Evolutionary conservation across 2,329 filamentous ascomycete species (phyloP), one percentile per base, ranked within the genome.

Genomic region (Clonostachys solani): DNA sequence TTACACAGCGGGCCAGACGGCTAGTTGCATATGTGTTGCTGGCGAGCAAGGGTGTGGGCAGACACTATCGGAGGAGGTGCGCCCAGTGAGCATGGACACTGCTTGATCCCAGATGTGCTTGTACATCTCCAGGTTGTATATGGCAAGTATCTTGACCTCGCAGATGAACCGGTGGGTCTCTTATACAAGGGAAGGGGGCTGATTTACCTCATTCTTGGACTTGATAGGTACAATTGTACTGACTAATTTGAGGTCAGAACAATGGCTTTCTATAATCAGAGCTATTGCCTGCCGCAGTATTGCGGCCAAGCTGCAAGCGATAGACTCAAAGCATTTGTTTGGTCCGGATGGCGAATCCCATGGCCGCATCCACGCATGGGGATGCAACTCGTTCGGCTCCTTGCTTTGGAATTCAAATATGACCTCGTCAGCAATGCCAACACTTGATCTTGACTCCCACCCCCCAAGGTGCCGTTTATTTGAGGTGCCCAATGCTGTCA

Each of bases 311-410:
- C 38, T 40, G 44, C 35, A 18, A 23, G 17, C 35, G 44, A 37
- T 42, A 23, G 47, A 12, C 41, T 47, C 42, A 43, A 48, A 46
- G 48, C 23, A 50, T 59, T 52, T 61, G 54, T 55, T 62, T 63
- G 60, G 60, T 49, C 51, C 51, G 45, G 44, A 51, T 60, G 51
- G 54, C 58, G 60, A 62, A 47, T 47, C 49, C 44, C 41, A 43
- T 51, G 50, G 45, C 48, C 43, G 47, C 51, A 47, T 53, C 50
- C 47, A 48, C 50, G 53, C 47, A 56, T 55, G 45, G 48, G 45
- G 49, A 53, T 61, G 58, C 52, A 56, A 51, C 54, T 54, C 40
- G 47, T 43, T 53, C 61, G 61, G 61, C 55, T 63, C 52, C 58
- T 58, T 60, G 56, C 61, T 52, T 60, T 45, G 51, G 51, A 47